These are phyloP conservation scores for Begonia fuchsioides DNA, from an alignment of 306 rosid genomes.

Conservation along the genomic window DNA sequence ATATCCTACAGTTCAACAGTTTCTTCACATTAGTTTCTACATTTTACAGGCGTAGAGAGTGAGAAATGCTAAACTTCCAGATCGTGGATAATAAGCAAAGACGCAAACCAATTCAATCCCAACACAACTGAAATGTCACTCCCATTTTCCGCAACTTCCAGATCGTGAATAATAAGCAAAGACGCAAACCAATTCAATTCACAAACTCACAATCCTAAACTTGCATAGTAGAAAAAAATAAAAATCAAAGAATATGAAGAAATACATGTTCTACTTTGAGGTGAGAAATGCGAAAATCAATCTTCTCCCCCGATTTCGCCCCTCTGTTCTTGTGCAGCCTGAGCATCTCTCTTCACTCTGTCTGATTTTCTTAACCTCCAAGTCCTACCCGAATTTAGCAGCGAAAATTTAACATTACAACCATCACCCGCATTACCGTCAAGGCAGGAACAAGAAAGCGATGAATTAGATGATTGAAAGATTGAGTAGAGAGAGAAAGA, in stretches of 20 bases:
- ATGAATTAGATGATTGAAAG: constrained; percentile 12
- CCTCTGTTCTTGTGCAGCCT: constrained; percentile 50
- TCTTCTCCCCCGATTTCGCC: constrained; percentile 35
- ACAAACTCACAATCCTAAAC: background rate
- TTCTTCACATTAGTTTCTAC: too few relatives aligned
- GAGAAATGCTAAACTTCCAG: background rate
- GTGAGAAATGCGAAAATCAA: constrained; percentile 27
- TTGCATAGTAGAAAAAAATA: background rate
- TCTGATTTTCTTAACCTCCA: background rate
- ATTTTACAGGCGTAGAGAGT: too few relatives aligned
- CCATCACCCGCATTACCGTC: constrained; percentile 47
- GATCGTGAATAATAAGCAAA: background rate
- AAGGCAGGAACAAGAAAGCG: constrained; percentile 18
- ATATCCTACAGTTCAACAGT: background rate
- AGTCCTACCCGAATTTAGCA: constrained; percentile 7
- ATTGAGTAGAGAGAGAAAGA: constrained; percentile 9
- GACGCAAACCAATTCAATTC: background rate
- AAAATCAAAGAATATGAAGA: background rate
- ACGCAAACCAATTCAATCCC: background rate
- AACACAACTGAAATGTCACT: too few relatives aligned
- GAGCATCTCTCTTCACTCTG: constrained; percentile 36
- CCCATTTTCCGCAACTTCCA: background rate
- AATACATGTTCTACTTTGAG: constrained; percentile 29
- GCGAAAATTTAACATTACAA: constrained; percentile 4
- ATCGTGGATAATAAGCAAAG: background rate